These are phyloP conservation scores for Thermochaetoides dissita DNA, from an alignment of 2,329 filamentous ascomycete genomes.

Conservation along the genomic window DNA sequence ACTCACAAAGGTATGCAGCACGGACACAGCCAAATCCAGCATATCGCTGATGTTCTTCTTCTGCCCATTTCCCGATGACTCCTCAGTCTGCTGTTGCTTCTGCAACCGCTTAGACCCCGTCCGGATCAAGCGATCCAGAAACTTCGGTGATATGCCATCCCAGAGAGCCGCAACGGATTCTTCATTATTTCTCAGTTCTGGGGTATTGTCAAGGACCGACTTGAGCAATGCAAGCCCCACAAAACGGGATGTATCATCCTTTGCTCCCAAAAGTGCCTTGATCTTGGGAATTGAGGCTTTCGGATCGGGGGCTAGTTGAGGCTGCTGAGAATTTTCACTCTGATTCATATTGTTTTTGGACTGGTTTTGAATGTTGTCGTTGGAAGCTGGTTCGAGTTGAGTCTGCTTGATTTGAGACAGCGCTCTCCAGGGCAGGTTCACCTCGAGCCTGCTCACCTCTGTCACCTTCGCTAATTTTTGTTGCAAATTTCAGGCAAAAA, in stretches of 20 bases:
- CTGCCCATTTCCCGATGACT: neutral
- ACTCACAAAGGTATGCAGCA: conserved; percentile 47
- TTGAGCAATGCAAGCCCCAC: conserved; percentile 54
- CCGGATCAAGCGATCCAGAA: conserved; percentile 48
- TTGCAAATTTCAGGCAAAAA: too few relatives aligned
- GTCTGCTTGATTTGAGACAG: too few relatives aligned
- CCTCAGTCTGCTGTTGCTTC: conserved; percentile 10
- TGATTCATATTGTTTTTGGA: conserved; percentile 6
- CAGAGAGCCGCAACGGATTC: conserved; percentile 36
- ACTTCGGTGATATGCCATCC: conserved; percentile 46
- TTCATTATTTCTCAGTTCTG: conserved; percentile 34
- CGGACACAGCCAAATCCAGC: conserved; percentile 47
- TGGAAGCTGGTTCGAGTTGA: neutral
- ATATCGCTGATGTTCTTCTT: conserved; percentile 39
- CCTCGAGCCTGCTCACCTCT: too few relatives aligned
- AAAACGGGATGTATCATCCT: conserved; percentile 55
- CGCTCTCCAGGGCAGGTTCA: too few relatives aligned
- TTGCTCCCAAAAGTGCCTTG: conserved; percentile 39
- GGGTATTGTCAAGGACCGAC: conserved; percentile 48
- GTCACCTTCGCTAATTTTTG: too few relatives aligned
- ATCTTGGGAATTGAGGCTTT: conserved; percentile 31
- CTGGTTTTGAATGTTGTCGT: neutral
- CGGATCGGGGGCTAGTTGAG: conserved; percentile 3
- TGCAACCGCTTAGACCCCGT: conserved; percentile 28
- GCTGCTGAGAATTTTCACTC: neutral